A percentile compares a stretch with the other conserved stretches of the same genome.
These are phyloP conservation scores for Penicillium crystallinum DNA, from an alignment of 495 filamentous ascomycete genomes.

Conservation along the genomic window DNA sequence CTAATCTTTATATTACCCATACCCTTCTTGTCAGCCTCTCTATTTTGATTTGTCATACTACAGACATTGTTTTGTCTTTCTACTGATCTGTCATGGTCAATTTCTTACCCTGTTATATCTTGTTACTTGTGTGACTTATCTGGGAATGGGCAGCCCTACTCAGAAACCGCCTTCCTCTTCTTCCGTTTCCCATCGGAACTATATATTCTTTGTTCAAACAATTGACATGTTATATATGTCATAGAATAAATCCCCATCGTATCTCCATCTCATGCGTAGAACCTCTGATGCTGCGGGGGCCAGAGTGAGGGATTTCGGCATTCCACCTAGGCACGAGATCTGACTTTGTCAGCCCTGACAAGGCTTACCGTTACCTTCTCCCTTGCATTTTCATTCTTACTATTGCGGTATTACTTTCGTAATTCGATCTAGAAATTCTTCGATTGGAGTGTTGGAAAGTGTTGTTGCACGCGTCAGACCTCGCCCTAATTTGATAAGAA, in stretches of 20 bases:
- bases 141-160: slow-evolving; percentile 1
- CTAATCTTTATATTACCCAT: slow-evolving; percentile 15
- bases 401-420: not conserved
- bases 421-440: not conserved
- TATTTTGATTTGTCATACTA: not conserved
- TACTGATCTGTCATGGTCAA: slow-evolving; percentile 1
- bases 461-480: slow-evolving; percentile 33
- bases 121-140: slow-evolving; percentile 7
- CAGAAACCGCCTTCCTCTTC: not conserved
- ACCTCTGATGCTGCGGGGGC: slow-evolving; percentile 6
- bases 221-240: not conserved
- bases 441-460: slow-evolving; percentile 2
- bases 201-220: not conserved
- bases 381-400: slow-evolving; percentile 3
- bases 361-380: slow-evolving; percentile 5
- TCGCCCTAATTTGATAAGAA: slow-evolving; percentile 31
- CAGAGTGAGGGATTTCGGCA: slow-evolving; percentile 14
- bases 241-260: not conserved
- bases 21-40: slow-evolving; percentile 10
- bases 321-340: slow-evolving; percentile 13
- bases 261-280: slow-evolving; percentile 6
- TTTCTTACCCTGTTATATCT: slow-evolving; percentile 5
- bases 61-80: not conserved
- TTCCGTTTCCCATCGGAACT: not conserved
- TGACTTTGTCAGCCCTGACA: slow-evolving; percentile 1